Evolutionary conservation across 2,329 filamentous ascomycete species (phyloP), one percentile per base, ranked within the genome.

Genomic region (Fonsecaea pedrosoi): DNA sequence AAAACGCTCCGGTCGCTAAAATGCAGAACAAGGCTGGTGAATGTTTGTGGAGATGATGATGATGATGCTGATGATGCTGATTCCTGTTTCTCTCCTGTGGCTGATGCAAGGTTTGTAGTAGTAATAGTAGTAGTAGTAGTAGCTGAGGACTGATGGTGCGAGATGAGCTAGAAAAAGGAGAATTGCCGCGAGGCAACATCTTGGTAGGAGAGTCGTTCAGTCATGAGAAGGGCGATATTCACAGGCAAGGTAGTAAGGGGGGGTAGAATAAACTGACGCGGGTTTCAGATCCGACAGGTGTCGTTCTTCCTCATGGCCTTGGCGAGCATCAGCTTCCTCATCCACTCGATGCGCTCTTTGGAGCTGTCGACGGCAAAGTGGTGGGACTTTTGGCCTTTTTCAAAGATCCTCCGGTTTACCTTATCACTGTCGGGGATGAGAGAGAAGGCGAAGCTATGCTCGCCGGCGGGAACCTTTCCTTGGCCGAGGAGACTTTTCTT

Each of bases 271-370:
- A 32, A 5, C 25, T 32, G n/a, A 37, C 25, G 25, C 25, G 25
- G 25, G 25, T 30, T 56, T 66, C 54, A 70, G 54, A 70, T 70
- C 37, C 61, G 55, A 35, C 53, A 53, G 42, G 57, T 30, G 25
- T 64, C 66, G 48, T 70, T 70, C 66, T 67, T 70, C 68, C 64
- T 70, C 68, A 70, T 70, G 57, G 80, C 79, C 54, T 79, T 80
- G n/a, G 79, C 79, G 3, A 82, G 77, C 80, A 82, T 82, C 37
- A 82, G 69, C 71, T 81, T 79, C 3, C 80, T 75, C 79, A 82
- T 81, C 95, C 95, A 99, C 77, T 97, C 94, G 74, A 98, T 97
- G 69, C 94, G 87, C 77, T 97, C 92, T 75, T 97, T 92, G 13
- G 93, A 87, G 74, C 85, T 88, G 80, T 90, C 90, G 73, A 97